These are phyloP conservation scores for Cytospora chrysosperma DNA, from an alignment of 2,329 filamentous ascomycete genomes.

Conservation along the genomic window DNA sequence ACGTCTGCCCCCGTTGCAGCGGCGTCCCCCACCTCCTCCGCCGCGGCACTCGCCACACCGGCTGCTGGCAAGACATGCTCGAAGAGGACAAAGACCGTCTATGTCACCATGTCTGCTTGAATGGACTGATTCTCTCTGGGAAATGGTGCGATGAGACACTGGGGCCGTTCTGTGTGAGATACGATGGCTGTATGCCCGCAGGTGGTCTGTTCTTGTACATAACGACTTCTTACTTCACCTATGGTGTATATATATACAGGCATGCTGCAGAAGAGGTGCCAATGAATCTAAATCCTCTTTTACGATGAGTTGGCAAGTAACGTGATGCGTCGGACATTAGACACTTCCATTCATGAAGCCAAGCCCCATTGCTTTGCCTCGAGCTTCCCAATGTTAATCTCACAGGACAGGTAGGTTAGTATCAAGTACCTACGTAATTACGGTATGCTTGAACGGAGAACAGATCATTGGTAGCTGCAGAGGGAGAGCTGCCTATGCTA, in stretches of 20 bases:
- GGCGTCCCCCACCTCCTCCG: background rate
- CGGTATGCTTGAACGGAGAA: too few species aligned
- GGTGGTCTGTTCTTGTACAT: background rate
- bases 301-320: background rate
- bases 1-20: background rate
- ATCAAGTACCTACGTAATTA: too few species aligned
- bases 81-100: slow-evolving; percentile 23
- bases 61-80: slow-evolving; percentile 5
- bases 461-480: too few species aligned
- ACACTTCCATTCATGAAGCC: too few species aligned
- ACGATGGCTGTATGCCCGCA: too few species aligned
- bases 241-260: background rate
- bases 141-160: background rate
- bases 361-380: too few species aligned
- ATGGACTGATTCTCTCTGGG: background rate
- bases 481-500: too few species aligned
- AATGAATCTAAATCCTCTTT: background rate
- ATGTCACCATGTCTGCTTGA: slow-evolving; percentile 21
- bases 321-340: background rate
- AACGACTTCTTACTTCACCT: background rate
- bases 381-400: too few species aligned
- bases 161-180: background rate
- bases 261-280: background rate
- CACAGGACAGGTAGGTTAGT: too few species aligned
- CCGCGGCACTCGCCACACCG: slow-evolving; percentile 1